These are phyloP conservation scores for Fusarium goolgardi DNA, from an alignment of 2,329 filamentous ascomycete species.

Conservation along the genomic window DNA sequence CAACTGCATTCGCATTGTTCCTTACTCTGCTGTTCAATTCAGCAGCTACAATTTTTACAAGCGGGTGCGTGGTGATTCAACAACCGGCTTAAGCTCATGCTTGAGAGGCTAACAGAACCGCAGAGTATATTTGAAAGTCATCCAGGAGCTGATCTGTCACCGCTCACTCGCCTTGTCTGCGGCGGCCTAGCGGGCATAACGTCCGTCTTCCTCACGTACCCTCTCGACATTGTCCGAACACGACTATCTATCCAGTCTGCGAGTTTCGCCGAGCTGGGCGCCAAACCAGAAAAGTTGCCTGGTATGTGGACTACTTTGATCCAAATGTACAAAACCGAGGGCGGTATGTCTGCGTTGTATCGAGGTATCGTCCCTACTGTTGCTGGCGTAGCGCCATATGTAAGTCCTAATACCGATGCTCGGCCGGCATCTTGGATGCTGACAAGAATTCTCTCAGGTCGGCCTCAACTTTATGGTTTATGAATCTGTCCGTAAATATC, in stretches of 20 bases:
- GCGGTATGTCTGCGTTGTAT: conserved; percentile 87
- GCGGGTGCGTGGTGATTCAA: conserved; percentile 67
- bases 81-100: too few species aligned
- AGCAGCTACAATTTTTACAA: conserved; percentile 99
- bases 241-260: conserved; percentile 96
- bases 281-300: conserved; percentile 75
- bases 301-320: conserved; percentile 91
- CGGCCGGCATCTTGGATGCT: neutral
- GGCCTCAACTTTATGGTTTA: conserved; percentile 99
- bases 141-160: conserved; percentile 78
- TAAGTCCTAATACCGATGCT: conserved; percentile 52
- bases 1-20: conserved; percentile 97
- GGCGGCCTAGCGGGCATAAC: conserved; percentile 94
- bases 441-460: conserved; percentile 66
- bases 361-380: conserved; percentile 94
- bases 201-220: conserved; percentile 94
- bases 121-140: conserved; percentile 80
- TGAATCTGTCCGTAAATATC: conserved; percentile 83
- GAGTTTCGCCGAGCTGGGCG: conserved; percentile 84
- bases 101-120: conserved; percentile 10
- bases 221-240: conserved; percentile 96
- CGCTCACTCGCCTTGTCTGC: conserved; percentile 83
- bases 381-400: conserved; percentile 94
- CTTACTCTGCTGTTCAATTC: conserved; percentile 98
- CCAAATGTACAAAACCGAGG: conserved; percentile 90